Evolutionary conservation across 768 basidiomycete genomes (phyloP).

Genomic region (Auriscalpium microsporum): DNA sequence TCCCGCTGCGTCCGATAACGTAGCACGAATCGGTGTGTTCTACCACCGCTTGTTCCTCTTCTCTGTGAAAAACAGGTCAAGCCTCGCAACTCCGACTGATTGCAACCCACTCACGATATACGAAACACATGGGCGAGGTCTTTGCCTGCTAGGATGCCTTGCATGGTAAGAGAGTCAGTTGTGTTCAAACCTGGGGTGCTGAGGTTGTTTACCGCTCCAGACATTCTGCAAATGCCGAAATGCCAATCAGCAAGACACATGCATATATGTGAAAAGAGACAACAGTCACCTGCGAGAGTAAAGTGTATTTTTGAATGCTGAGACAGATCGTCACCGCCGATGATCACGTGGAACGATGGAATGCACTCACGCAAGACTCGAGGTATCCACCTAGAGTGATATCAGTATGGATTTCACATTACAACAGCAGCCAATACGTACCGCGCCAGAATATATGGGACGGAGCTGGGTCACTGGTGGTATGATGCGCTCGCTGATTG

Average conservation of each 20-base stretch:
- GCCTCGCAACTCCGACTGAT: neutral
- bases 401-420: no score
- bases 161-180: no score
- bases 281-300: constrained; percentile 3
- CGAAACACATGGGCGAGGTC: constrained; percentile 10
- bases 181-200: no score
- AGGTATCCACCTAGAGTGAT: no score
- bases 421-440: no score
- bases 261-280: no score
- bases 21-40: constrained; percentile 9
- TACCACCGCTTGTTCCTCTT: constrained; percentile 8
- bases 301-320: constrained; percentile 11
- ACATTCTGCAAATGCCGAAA: neutral
- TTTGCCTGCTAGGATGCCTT: constrained; percentile 4
- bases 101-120: neutral
- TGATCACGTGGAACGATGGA: no score
- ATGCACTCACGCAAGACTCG: no score
- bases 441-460: no score
- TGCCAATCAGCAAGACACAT: neutral
- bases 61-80: neutral
- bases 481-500: no score
- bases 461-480: no score
- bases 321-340: no score
- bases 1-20: constrained; percentile 49
- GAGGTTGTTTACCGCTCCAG: neutral